Conservation (phyloP, 106 monocot genomes). For the Gastrodia elata region DNA sequence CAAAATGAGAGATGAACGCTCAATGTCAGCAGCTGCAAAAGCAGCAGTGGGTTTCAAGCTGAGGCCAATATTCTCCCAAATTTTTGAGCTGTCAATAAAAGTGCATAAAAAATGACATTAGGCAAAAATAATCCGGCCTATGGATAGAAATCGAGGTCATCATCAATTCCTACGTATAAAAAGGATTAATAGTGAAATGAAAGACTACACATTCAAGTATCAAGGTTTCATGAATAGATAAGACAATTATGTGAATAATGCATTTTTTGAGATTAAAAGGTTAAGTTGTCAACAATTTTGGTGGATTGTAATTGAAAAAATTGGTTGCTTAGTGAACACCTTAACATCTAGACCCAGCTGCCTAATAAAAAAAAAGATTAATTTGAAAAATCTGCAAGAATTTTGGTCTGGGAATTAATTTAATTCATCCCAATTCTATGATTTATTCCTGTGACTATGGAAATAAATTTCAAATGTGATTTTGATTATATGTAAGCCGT, state of each 20-base stretch:
- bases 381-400: no score
- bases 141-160: background rate
- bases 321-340: background rate
- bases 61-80: conserved; percentile 40
- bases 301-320: background rate
- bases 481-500: no score
- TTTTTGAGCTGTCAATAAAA: conserved; percentile 33
- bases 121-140: background rate
- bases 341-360: background rate
- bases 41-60: conserved; percentile 31
- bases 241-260: background rate
- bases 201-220: background rate
- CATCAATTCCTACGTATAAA: background rate
- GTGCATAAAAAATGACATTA: background rate
- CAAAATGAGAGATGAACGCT: conserved; percentile 68
- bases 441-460: no score
- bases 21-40: conserved; percentile 75
- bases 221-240: background rate
- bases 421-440: no score
- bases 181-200: background rate
- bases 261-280: background rate
- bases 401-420: no score
- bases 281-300: background rate
- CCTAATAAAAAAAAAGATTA: no score
- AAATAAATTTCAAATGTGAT: no score